Evolutionary conservation across 116 monocot genomes (phyloP), one percentile per base, ranked within the genome.

Genomic region (Papilionanthe hybrid): DNA sequence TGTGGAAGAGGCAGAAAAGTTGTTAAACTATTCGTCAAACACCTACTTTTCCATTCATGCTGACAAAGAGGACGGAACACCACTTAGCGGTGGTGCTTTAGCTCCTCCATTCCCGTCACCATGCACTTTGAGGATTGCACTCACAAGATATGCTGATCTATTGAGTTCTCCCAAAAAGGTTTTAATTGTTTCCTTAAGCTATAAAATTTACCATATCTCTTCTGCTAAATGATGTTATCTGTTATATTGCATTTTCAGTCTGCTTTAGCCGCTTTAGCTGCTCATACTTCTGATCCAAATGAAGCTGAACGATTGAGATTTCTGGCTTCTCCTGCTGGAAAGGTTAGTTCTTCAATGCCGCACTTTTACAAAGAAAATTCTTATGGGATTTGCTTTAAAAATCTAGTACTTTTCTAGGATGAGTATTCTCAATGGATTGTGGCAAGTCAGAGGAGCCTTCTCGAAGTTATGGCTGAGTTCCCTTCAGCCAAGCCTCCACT

Each of bases 141-240:
- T 95, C 77, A 71, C 90, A 9, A 84, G 92, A 83, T 92, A 95
- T 89, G 86, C 91, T 63, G 95, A 95, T 80, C 92, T 95, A 49
- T 82, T 95, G 45, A 90, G 85, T 85, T 95, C 92, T 50, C 95
- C 95, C 6, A 95, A 95, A 80, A 95, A 95, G 90, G 88, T 91
- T 69, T 68, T 45, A n/a, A n/a, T n/a, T 32, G 18, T 47, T 79
- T 60, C 9, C 47, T n/a, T 20, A 41, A 76, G 18, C 1, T 20
- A 6, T 7, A 12, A 47, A 78, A n/a, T 45, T 72, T 28, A 32
- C 27, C 42, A 76, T 20, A 76, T 13, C 45, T 84, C 66, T 30
- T 78, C 17, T 30, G 6, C 53, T 67, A 1, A 49, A 20, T 18
- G 30, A 27, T 53, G 29, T 72, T 76, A 55, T 42, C 48, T 63